Base-by-base conservation (phyloP, 2,329 filamentous ascomycete species). In the Fusarium sublunatum region DNA sequence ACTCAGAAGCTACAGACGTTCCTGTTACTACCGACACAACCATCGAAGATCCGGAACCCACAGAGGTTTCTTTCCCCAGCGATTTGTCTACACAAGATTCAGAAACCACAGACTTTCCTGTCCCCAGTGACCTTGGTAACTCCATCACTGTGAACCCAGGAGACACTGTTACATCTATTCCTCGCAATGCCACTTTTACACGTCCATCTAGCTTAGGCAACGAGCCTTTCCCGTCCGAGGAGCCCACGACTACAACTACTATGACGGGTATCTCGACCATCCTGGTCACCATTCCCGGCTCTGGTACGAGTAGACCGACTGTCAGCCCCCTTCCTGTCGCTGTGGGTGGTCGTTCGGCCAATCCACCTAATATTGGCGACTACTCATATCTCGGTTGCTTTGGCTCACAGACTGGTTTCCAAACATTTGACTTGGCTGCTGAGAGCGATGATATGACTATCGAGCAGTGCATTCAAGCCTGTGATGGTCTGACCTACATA, bases 321-420 rank as follows among this genome's bases (percentile, higher is more conserved):
- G 58, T 62, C 12, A 64, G 54, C 48, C 53, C 40, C 11, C 46
- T 52, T 8, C 52, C 61, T 15, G 58, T 65, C 12, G 47, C 49
- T 3, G 49, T 44, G 3, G 52, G 67, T 11, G 42, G 57, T 7
- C 35, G 58, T 15, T 64, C 68, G 7, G 53, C 63, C 42, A 77
- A 79, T 50, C 77, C 77, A 7, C 56, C 61, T 26, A 68, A 60
- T 39, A 70, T 80, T 35, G 68, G 69, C 39, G 67, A 70, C 25
- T 78, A 73, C 44, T 61, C 73, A 0, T 73, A 75, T 51, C 70
- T 79, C 7, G 78, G 78, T 41, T 83, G 81, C 69, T 82, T 80
- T 68, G 73, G 72, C 45, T 80, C 79, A 2, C 68, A 52, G 48
- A 72, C 59, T 15, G 69, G 71, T 50, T 78, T 78, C 65, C 50